phyloP scores from a whole-genome alignment of 148 eudicot species.

The Rhododendron vialii region DNA sequence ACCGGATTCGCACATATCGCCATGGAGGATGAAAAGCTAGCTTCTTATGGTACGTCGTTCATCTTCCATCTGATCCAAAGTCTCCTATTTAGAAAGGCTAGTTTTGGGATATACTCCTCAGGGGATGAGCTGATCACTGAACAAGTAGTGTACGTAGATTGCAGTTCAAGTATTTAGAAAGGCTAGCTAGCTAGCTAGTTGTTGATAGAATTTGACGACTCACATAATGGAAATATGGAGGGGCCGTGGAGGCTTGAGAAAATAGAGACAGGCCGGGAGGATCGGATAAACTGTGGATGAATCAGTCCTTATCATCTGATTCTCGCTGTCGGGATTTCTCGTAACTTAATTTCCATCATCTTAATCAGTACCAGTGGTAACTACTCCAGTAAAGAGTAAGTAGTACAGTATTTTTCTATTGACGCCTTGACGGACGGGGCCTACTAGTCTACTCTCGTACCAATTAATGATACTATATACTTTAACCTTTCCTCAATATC shows the following conservation, averaged over 20 bases:
- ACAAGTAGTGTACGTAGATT: background rate
- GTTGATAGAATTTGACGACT: no score
- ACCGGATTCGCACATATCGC: no score
- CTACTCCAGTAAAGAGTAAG: no score
- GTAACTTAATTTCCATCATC: background rate
- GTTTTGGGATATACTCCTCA: background rate
- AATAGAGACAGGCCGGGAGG: background rate
- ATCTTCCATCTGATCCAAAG: no score
- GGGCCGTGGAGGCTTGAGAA: background rate
- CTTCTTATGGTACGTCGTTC: no score
- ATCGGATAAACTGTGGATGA: background rate
- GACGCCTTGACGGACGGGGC: no score
- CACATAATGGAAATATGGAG: background rate
- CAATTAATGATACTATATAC: no score
- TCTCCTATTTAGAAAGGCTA: no score
- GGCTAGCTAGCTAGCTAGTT: background rate
- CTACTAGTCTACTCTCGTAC: no score
- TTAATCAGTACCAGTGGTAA: no score
- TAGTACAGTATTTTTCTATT: no score
- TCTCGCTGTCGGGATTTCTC: slow-evolving; percentile 12
- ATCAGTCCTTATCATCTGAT: slow-evolving; percentile 7
- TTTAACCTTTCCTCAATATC: background rate
- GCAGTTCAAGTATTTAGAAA: background rate
- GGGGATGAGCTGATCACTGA: background rate
- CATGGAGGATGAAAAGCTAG: no score